These are phyloP conservation scores for Xylaria digitata DNA, from an alignment of 2,329 filamentous ascomycete genomes.

Conservation along the genomic window DNA sequence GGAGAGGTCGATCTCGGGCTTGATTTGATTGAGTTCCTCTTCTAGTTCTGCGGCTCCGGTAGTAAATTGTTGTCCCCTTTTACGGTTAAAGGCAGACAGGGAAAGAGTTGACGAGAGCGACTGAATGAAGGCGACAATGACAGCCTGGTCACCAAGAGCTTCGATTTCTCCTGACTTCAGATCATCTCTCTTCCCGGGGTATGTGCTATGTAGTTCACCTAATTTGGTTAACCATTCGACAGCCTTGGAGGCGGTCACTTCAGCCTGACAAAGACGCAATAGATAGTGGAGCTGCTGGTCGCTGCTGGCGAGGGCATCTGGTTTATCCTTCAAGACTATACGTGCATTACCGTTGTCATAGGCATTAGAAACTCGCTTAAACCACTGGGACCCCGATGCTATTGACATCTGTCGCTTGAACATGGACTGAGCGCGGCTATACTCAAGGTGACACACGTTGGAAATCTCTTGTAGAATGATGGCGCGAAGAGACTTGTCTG, in stretches of 20 bases:
- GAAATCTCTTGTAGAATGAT: slow-evolving; percentile 59
- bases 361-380: slow-evolving; percentile 54
- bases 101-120: slow-evolving; percentile 51
- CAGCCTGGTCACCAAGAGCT: slow-evolving; percentile 52
- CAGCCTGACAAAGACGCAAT: slow-evolving; percentile 57
- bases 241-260: slow-evolving; percentile 52
- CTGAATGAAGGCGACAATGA: slow-evolving; percentile 55
- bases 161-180: slow-evolving; percentile 51
- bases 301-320: slow-evolving; percentile 52
- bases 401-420: slow-evolving; percentile 57
- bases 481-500: slow-evolving; percentile 48
- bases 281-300: slow-evolving; percentile 58
- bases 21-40: slow-evolving; percentile 54
- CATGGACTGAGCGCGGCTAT: slow-evolving; percentile 51
- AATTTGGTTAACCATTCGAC: slow-evolving; percentile 57
- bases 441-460: slow-evolving; percentile 60
- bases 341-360: slow-evolving; percentile 54
- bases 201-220: slow-evolving; percentile 50
- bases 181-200: slow-evolving; percentile 51
- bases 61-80: slow-evolving; percentile 55
- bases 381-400: slow-evolving; percentile 53
- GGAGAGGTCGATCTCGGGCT: slow-evolving; percentile 53
- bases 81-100: slow-evolving; percentile 54
- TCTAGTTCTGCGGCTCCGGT: slow-evolving; percentile 50
- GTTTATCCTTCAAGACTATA: slow-evolving; percentile 56